Percentiles rank a stretch among this genome's conserved stretches.
phyloP scores from a whole-genome alignment of 2,329 filamentous ascomycete species.

The Pezicula carpinea region DNA sequence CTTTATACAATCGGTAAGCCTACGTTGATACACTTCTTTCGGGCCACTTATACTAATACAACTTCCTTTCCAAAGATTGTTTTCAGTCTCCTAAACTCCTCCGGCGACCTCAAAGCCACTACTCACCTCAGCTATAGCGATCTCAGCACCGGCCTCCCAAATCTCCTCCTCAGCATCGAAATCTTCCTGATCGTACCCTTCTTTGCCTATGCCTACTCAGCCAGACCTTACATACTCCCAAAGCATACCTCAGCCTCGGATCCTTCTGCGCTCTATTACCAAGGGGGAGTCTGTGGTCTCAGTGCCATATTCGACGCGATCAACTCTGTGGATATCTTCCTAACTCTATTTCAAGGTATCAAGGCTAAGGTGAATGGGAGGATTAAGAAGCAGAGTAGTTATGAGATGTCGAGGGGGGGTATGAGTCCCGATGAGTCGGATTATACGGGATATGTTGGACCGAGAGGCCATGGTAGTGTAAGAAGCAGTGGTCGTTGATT shows the following conservation, averaged over 20 bases:
- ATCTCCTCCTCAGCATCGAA: slow-evolving; percentile 13
- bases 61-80: slow-evolving; percentile 1
- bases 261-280: slow-evolving; percentile 6
- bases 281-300: slow-evolving; percentile 11
- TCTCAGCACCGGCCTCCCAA: slow-evolving; percentile 11
- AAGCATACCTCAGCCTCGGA: slow-evolving; percentile 3
- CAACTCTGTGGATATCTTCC: slow-evolving; percentile 6
- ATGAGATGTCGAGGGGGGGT: no score
- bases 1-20: slow-evolving; percentile 14
- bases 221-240: slow-evolving; percentile 6
- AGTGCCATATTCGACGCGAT: slow-evolving; percentile 9
- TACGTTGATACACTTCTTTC: not conserved
- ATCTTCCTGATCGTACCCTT: slow-evolving; percentile 12
- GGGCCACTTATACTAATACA: not conserved
- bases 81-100: slow-evolving; percentile 13
- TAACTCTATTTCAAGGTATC: not conserved
- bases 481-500: no score
- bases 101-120: slow-evolving; percentile 9
- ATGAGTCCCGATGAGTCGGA: no score
- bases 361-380: no score
- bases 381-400: no score
- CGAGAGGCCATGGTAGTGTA: no score
- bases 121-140: slow-evolving; percentile 12
- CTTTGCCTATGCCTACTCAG: slow-evolving; percentile 12
- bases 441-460: no score